phyloP scores from a whole-genome alignment of 345 rosid species.

The Aegle marmelos region DNA sequence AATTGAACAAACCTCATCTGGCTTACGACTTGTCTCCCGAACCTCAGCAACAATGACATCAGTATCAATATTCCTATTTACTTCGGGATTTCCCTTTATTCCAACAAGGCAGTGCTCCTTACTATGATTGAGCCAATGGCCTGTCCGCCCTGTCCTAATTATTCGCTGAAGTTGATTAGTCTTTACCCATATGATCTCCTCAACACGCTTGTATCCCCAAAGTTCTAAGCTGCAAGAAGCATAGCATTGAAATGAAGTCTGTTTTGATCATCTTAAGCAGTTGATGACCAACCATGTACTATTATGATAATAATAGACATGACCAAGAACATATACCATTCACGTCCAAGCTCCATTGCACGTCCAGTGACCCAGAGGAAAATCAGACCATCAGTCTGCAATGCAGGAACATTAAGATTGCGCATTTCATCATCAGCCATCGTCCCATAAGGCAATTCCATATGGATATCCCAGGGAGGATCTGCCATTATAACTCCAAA shows the following conservation, averaged over 20 bases:
- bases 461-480: constrained; percentile 99
- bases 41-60: constrained; percentile 99
- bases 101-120: constrained; percentile 99
- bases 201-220: constrained; percentile 97
- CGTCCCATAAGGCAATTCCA: constrained; percentile 99
- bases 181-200: constrained; percentile 96
- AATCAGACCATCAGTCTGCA: constrained; percentile 96
- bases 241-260: not conserved
- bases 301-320: not conserved
- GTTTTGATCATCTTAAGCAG: not conserved
- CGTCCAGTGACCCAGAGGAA: constrained; percentile 99
- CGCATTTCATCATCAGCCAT: constrained; percentile 99
- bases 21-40: constrained; percentile 97
- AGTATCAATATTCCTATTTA: constrained; percentile 93
- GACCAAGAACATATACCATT: constrained; percentile 49
- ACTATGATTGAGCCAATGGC: constrained; percentile 99
- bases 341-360: constrained; percentile 99
- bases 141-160: constrained; percentile 96
- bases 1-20: constrained; percentile 81
- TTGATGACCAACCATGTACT: not conserved
- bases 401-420: constrained; percentile 91
- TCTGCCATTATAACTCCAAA: constrained; percentile 99
- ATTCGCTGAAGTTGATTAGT: constrained; percentile 97
- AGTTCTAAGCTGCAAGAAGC: constrained; percentile 69
- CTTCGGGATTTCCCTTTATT: constrained; percentile 91